These are phyloP conservation scores for Metroxylon sagu DNA, from an alignment of 176 grass and related monocot genomes.

Conservation along the genomic window DNA sequence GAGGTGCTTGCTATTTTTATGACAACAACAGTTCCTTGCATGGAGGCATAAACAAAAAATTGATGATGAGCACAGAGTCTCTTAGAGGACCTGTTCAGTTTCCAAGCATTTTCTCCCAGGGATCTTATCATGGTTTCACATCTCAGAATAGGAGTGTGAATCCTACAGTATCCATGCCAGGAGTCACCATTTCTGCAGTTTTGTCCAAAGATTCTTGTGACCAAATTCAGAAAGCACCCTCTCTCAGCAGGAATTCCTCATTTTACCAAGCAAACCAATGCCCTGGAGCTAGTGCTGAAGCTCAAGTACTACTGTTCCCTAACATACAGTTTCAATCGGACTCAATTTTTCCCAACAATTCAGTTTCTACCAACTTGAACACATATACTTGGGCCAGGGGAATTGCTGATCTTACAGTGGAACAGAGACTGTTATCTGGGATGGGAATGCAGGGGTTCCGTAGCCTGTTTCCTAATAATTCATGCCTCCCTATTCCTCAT, in stretches of 20 bases:
- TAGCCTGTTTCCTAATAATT: constrained; percentile 1
- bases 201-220: constrained; percentile 22
- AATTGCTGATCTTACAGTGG: constrained; percentile 30
- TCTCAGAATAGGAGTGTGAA: constrained; percentile 15
- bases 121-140: constrained; percentile 28
- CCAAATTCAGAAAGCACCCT: not conserved
- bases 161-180: constrained; percentile 46
- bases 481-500: not conserved
- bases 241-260: constrained; percentile 15
- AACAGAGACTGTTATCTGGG: constrained; percentile 12
- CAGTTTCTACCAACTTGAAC: constrained; percentile 15
- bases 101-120: constrained; percentile 27
- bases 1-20: constrained; percentile 5
- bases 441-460: not conserved
- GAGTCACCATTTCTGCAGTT: constrained; percentile 41
- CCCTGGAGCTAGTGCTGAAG: constrained; percentile 17
- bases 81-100: constrained; percentile 18
- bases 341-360: constrained; percentile 23
- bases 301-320: constrained; percentile 16
- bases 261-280: constrained; percentile 2
- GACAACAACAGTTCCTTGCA: constrained; percentile 23
- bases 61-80: constrained; percentile 15
- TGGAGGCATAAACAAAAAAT: constrained; percentile 18
- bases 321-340: constrained; percentile 9
- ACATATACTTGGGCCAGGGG: not conserved